Evolutionary conservation across 169 alveolate species (phyloP).

Genomic region (Plasmodium inui): DNA sequence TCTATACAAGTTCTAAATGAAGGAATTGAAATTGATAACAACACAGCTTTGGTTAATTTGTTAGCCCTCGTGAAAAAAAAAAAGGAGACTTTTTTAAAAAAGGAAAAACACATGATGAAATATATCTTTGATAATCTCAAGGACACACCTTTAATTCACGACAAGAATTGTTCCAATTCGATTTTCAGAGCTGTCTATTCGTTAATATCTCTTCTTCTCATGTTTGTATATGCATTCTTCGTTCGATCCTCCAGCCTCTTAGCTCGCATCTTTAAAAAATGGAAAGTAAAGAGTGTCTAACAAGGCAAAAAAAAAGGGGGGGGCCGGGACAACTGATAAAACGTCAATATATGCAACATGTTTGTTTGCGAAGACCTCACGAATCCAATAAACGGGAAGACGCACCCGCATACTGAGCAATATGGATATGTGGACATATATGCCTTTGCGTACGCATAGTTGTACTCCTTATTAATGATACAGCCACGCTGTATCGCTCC

Average conservation of each 20-base stretch:
- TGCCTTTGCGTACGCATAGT: not conserved
- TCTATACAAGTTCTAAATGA: constrained; percentile 60
- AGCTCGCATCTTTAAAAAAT: not conserved
- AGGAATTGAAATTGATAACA: constrained; percentile 64
- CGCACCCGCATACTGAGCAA: not conserved
- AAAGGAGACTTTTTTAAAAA: constrained; percentile 47
- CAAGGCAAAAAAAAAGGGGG: not conserved
- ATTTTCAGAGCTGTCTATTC: constrained; percentile 21
- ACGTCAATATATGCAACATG: not conserved
- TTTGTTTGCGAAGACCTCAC: not conserved
- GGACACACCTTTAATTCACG: constrained; percentile 47
- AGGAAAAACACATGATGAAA: constrained; percentile 68
- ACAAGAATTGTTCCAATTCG: not conserved
- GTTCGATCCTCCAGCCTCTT: not conserved
- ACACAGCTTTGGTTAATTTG: constrained; percentile 56
- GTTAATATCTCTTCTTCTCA: constrained; percentile 2
- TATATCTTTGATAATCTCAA: constrained; percentile 55
- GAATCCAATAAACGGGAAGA: not conserved
- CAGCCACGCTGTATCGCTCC: not conserved
- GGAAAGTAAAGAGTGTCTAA: not conserved
- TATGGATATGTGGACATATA: not conserved
- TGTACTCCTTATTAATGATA: not conserved
- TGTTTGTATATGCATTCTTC: constrained; percentile 12
- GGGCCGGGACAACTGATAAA: not conserved
- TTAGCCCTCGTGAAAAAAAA: constrained; percentile 42